phyloP scores from a whole-genome alignment of 495 filamentous ascomycete species.

The Penicillium alfredii region DNA sequence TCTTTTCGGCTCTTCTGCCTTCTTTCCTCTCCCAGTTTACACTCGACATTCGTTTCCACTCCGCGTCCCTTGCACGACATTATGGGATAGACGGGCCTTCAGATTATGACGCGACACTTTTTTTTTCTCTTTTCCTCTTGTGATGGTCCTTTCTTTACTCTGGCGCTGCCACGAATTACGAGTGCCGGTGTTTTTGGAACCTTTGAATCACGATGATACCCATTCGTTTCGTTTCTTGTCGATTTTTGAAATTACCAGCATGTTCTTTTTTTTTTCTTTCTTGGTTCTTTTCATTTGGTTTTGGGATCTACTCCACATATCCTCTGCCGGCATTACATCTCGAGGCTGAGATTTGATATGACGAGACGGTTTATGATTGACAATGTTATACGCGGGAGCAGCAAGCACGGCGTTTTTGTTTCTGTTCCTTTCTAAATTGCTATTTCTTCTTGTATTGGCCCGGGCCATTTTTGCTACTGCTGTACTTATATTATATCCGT shows the following conservation, averaged over 20 bases:
- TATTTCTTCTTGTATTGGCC: too few relatives aligned
- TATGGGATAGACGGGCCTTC: neutral
- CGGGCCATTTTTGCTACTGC: too few relatives aligned
- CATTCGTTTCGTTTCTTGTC: constrained; percentile 6
- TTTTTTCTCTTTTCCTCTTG: constrained; percentile 7
- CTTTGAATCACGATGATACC: constrained; percentile 13
- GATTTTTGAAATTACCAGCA: constrained; percentile 3
- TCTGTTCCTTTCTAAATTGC: too few relatives aligned
- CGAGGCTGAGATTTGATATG: neutral
- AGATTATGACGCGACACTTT: constrained; percentile 7
- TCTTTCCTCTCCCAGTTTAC: neutral
- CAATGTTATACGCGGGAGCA: constrained; percentile 1
- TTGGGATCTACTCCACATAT: too few relatives aligned
- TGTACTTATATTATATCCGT: too few relatives aligned
- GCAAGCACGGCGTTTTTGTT: too few relatives aligned
- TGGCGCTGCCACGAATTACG: constrained; percentile 5
- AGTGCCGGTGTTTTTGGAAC: constrained; percentile 3
- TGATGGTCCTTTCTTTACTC: constrained; percentile 1
- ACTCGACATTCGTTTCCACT: neutral
- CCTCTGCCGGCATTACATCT: too few relatives aligned
- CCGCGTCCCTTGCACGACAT: too few relatives aligned
- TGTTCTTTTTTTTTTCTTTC: constrained; percentile 2
- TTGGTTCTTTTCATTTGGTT: too few relatives aligned
- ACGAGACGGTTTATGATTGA: constrained; percentile 1
- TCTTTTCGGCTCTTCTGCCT: neutral